Evolutionary conservation across 441 rosid genomes (phyloP), one percentile per base, ranked within the genome.

Genomic region (Populus hybrid): DNA sequence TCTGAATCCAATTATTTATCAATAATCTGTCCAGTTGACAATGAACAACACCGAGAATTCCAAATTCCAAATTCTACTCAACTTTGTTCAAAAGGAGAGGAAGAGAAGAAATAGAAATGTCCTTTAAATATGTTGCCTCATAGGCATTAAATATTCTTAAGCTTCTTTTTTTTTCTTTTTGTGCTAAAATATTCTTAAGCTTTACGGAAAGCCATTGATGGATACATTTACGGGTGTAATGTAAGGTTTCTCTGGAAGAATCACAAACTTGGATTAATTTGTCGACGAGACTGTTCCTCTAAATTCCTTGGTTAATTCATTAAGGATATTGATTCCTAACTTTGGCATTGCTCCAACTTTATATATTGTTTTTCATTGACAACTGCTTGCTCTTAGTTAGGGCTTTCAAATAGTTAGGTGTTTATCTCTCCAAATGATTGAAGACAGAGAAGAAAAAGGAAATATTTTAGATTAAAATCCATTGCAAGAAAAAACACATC

Each of bases 131-230:
- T 23, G 77, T 76, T 80, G 83, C 84, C 80, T 80, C 76, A 79
- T 42, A 70, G 7, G 59, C 59, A 50, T 16, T 16, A 53, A 53
- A 18, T 53, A 16, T 53, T 53, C 61, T 53, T 53, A 53, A 53
- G 57, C 61, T 18, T 53, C 0, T 16, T 50, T 50, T 50, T 0
- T 50, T 46, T 53, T 53, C n/a, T 18, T 53, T 53, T 53, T 16
- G 21, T 18, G 61, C 61, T 79, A 83, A 87, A 88, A 85, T 86
- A 87, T 87, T 86, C 89, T 84, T 57, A 73, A 81, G 80, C 89
- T 85, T 87, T 85, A 83, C 79, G 87, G 88, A 89, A 85, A 89
- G 91, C 71, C 21, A 71, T 32, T 65, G 89, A 86, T 76, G 85
- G 75, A 63, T 75, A 78, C 87, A 80, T 83, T 83, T 89, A 84